Evolutionary conservation across 257 asterid species (phyloP), one percentile per base, ranked within the genome.

Genomic region (Solanum etuberosum): DNA sequence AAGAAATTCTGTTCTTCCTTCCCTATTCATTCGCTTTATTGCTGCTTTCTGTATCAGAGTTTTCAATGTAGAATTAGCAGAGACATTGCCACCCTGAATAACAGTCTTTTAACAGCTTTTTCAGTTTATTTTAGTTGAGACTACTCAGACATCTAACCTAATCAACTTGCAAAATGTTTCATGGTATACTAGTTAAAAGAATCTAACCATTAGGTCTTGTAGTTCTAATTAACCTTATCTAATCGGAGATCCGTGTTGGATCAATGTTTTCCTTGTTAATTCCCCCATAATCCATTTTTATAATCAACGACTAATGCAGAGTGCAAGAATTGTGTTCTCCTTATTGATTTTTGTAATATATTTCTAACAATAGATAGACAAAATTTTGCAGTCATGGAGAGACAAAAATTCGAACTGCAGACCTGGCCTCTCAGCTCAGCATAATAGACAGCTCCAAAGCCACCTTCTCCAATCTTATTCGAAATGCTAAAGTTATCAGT

Each of bases 401-500:
- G 43, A 32, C n/a, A 72, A 77, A 76, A 40, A 40, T 10, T n/a
- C 15, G 9, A 77, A 77, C 13, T 40, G 35, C 98, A 88, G 88
- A 94, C 99, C 95, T 96, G 98, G 89, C 98, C 98, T 92, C 98
- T 94, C 89, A 96, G 98, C 94, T 94, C 99, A 23, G 97, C 99
- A 86, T 95, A 96, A 92, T 95, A 96, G 88, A 96, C 98, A 18
- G 98, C 91, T 40, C 98, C 98, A 90, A 96, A 95, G 77, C 99
- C 99, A 87, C 99, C 98, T 91, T 95, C 90, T 83, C 98, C 99
- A 84, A 96, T 96, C 95, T 95, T 96, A 87, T 93, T 91, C 38
- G 98, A 94, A 87, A 95, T 85, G 91, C 93, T 94, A 93, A 96
- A 96, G 91, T 92, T 90, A 89, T 93, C 89, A 25, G 98, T 94